Base-by-base conservation (phyloP, 345 rosid species). In the Acer saccharum region DNA sequence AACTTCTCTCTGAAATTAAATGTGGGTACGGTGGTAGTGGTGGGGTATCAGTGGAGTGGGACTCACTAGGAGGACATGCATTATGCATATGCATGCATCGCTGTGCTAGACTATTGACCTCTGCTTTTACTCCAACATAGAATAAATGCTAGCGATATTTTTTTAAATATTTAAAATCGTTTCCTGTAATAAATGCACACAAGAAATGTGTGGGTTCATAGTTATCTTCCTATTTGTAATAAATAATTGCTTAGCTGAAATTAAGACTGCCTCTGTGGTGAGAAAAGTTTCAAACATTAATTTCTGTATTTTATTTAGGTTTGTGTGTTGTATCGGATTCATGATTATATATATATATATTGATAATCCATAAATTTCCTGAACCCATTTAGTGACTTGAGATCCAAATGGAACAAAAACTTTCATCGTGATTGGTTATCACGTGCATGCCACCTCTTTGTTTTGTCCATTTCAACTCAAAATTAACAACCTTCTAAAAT, bases 361-460 rank as follows among this genome's bases (percentile, higher is more conserved):
- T 2, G 29, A 27, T 27, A 27, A 27, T 27, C 29, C 29, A 27
- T 27, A 27, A 27, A 27, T 27, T 1, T 27, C 29, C 2, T 27
- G 29, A 27, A 27, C 35, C 35, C 35, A 29, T 29, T 29, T 32
- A 32, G 0, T 32, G 0, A 32, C 39, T 32, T 0, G 6, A 35
- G 39, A 35, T 35, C 6, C 6, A 35, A 35, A 35, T 35, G 5
- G 39, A 35, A 8, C 62, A 6, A 2, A 23, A 25, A 63, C 25
- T 63, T 6, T n/a, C 6, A 63, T 29, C 1, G n/a, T 29, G 10
- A 7, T 9, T 43, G 11, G 4, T 35, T 35, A 39, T 76, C 72
- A 67, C 57, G 73, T 76, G 78, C 17, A 29, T 76, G 66, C 73
- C 58, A 57, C 73, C 58, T 62, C 68, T 21, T n/a, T 68, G 73